Percentiles rank a stretch among this genome's conserved stretches.
phyloP scores from a whole-genome alignment of 106 monocot species.

The Dioscorea zingiberensis region DNA sequence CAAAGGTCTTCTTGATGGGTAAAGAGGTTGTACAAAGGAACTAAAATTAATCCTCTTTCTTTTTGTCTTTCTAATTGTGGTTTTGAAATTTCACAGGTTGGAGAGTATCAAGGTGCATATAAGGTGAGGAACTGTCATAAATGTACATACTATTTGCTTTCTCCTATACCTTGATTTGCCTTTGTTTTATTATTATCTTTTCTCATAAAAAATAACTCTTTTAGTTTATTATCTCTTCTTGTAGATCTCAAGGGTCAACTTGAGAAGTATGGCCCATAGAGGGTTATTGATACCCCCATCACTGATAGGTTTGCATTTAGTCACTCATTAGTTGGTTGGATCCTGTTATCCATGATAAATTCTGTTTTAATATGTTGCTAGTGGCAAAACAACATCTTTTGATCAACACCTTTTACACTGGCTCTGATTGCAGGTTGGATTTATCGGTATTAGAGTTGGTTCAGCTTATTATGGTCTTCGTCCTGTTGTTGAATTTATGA shows the following conservation, averaged over 20 bases:
- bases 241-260: slow-evolving; percentile 84
- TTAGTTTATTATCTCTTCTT: slow-evolving; percentile 1
- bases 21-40: slow-evolving; percentile 58
- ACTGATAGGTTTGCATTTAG: slow-evolving; percentile 68
- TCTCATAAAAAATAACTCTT: no score
- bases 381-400: not conserved
- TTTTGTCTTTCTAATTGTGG: not conserved
- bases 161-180: not conserved
- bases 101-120: slow-evolving; percentile 98
- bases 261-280: slow-evolving; percentile 96
- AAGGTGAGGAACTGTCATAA: slow-evolving; percentile 48
- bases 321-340: not conserved
- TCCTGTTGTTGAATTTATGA: slow-evolving; percentile 97
- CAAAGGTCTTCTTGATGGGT: slow-evolving; percentile 90
- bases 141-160: not conserved
- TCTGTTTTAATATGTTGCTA: not conserved
- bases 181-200: not conserved
- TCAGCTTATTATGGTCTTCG: slow-evolving; percentile 95
- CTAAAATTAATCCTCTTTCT: not conserved
- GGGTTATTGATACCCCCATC: slow-evolving; percentile 95
- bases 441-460: slow-evolving; percentile 96
- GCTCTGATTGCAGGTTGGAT: slow-evolving; percentile 68
- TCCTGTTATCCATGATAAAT: not conserved
- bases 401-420: no score
- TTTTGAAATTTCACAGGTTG: slow-evolving; percentile 48